Base-by-base conservation (phyloP, 257 asterid species). In the Solanum pimpinellifolium region DNA sequence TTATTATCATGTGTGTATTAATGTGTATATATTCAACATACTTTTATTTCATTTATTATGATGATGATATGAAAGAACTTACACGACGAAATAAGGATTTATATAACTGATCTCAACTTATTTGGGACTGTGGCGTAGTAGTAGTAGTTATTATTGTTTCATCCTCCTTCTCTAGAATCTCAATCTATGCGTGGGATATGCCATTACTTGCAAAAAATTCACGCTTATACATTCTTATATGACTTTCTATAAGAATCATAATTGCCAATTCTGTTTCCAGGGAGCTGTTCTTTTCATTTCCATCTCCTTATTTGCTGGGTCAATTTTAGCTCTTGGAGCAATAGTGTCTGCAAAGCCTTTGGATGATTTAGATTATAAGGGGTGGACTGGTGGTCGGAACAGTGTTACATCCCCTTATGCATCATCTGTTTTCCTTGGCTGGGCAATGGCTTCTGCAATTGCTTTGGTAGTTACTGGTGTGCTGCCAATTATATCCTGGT, bases 401-500 rank as follows among this genome's bases (percentile, higher is more conserved):
- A 88, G 92, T 87, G 91, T 93, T 88, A 93, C 96, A 82, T 96
- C 99, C 87, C 99, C 99, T 35, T 97, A 97, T 91, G 95, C 95
- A 89, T 97, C 99, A 56, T 91, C 99, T 39, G 87, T 93, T 86
- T 97, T 95, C 92, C 87, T 97, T 87, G 99, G 98, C 83, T 97
- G 99, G 99, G 98, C 99, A 86, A 89, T 96, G 90, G 98, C 98
- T 89, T 93, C 99, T 87, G 95, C 93, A 85, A 94, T 97, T 87
- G 99, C 98, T 66, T 90, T 97, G 88, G 73, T 91, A 87, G 93
- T 94, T 84, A 97, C 97, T 69, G 99, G 99, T 66, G 92, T 94
- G 90, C 94, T 97, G 91, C 99, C 99, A 4, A 93, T 97, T 81
- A 94, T 93, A 83, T 97, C 99, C 52, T 97, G 99, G 99, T 97